Evolutionary conservation across 352 stramenopile species (phyloP), one percentile per base, ranked within the genome.

Genomic region (Globisporangium camurandrum): DNA sequence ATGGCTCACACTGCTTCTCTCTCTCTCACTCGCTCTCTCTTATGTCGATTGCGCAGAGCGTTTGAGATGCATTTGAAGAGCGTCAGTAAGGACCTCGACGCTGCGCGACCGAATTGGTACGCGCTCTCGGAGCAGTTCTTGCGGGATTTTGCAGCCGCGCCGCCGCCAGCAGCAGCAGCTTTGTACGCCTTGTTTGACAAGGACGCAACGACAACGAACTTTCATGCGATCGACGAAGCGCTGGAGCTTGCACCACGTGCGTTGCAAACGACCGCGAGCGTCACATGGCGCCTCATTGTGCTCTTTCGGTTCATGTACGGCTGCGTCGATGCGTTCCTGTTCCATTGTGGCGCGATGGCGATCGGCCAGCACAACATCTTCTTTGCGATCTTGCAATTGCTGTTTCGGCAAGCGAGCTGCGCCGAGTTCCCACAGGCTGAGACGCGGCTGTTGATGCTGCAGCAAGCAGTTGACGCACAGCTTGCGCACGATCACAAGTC

Each of bases 271-370:
- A 57, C 66, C 23, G 28, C 68, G 23, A 69, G 56, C 9, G 39
- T 65, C 34, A n/a, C n/a, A n/a, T 46, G 51, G 37, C 45, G 44
- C 14, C 49, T 69, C 20, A 55, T 78, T 19, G 68, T 81, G 19
- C 75, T 88, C 48, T 86, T 88, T 50, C 74, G 69, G 59, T 88
- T 92, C 42, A 88, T 84, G 78, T 92, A 92, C 46, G 74, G 82
- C 50, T 88, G 78, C 52, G 70, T 88, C 31, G 78, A 92, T 43
- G 52, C 65, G 22, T 85, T 92, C 44, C 57, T 92, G 7, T 88
- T 79, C 46, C 54, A 90, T 42, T 92, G 78, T 46, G 73, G 81
- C 14, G 64, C 70, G 17, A 86, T 92, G 77, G 78, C 81, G 12
- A 89, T 87, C 38, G 81, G 81, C 10, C 64, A 82, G 14, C 66